phyloP scores from a whole-genome alignment of 2,329 filamentous ascomycete species.

The Botrytis fragariae region DNA sequence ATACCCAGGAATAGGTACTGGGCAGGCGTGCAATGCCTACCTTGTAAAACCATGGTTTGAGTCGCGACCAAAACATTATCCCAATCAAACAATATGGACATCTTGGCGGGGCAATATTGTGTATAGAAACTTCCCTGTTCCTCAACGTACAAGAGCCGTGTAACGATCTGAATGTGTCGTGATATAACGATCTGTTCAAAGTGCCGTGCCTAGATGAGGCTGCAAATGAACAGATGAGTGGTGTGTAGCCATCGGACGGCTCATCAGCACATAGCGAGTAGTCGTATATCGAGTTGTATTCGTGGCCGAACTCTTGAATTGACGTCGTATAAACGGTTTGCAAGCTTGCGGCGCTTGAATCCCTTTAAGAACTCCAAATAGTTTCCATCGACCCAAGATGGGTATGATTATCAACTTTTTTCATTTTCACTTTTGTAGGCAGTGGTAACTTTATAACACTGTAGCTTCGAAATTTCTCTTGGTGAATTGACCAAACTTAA shows the following conservation, averaged over 20 bases:
- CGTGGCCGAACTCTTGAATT: neutral
- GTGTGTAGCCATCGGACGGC: neutral
- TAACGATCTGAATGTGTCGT: too few species aligned
- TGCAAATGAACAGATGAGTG: neutral
- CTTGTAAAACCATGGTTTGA: neutral
- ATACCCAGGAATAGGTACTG: neutral
- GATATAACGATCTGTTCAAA: neutral
- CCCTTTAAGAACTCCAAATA: neutral
- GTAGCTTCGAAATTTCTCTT: neutral
- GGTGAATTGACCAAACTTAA: neutral
- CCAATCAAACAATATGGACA: neutral
- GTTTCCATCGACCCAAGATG: neutral
- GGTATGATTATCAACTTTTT: neutral
- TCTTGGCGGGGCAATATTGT: neutral
- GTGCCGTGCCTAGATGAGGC: neutral
- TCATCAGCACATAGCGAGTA: neutral
- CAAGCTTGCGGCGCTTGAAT: neutral
- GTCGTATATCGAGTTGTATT: neutral
- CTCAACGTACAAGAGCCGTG: neutral
- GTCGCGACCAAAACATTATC: neutral
- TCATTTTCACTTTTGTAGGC: neutral
- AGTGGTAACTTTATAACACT: neutral
- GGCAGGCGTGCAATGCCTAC: neutral
- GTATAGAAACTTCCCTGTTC: neutral
- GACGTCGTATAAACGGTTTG: neutral